Evolutionary conservation across 306 rosid genomes (phyloP).

Genomic region (Glycine latifolia): DNA sequence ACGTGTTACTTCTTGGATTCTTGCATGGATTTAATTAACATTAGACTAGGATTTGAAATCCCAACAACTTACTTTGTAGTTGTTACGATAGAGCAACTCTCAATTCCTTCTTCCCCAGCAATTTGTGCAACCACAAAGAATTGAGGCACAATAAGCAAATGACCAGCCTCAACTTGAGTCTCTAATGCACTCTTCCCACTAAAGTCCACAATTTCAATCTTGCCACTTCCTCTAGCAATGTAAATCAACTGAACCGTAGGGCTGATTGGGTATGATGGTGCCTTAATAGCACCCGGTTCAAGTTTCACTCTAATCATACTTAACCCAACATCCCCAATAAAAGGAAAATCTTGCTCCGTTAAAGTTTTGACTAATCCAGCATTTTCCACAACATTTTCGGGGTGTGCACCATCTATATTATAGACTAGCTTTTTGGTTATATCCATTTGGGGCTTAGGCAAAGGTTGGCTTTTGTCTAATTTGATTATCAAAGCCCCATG

Average conservation of each 20-base stretch:
- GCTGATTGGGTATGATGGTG: conserved; percentile 52
- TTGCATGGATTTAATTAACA: no score
- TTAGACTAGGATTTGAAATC: not conserved
- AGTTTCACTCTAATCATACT: conserved; percentile 56
- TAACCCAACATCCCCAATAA: conserved; percentile 60
- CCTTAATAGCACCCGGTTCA: conserved; percentile 47
- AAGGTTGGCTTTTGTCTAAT: conserved; percentile 33
- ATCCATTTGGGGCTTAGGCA: conserved; percentile 54
- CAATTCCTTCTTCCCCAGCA: conserved; percentile 66
- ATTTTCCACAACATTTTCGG: conserved; percentile 29
- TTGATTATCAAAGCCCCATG: conserved; percentile 50
- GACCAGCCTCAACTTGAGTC: conserved; percentile 57
- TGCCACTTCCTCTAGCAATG: conserved; percentile 59
- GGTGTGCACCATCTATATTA: conserved; percentile 45
- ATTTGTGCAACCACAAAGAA: conserved; percentile 55
- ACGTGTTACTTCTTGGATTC: not conserved
- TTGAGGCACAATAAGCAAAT: conserved; percentile 65
- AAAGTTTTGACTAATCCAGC: conserved; percentile 49
- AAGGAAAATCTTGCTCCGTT: conserved; percentile 55
- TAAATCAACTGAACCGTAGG: conserved; percentile 56
- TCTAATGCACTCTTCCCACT: conserved; percentile 54
- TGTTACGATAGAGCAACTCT: conserved; percentile 47
- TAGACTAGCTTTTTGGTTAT: conserved; percentile 46
- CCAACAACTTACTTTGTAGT: conserved; percentile 50
- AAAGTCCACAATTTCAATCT: conserved; percentile 59